These are phyloP conservation scores for Cornus controversa DNA, from an alignment of 148 eudicot species.

Conservation along the genomic window DNA sequence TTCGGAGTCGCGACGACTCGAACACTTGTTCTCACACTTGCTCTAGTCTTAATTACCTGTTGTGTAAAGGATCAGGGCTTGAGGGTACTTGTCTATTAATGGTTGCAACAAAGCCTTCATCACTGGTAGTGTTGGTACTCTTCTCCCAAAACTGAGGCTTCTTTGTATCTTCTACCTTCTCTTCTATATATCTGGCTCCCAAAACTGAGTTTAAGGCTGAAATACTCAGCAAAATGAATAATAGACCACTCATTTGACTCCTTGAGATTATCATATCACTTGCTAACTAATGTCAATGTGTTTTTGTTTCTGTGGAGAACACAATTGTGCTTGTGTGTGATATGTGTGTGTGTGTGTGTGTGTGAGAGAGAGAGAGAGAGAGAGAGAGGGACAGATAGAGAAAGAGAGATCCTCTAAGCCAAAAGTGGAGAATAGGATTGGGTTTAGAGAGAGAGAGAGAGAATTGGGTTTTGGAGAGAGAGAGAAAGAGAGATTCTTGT, in stretches of 20 bases:
- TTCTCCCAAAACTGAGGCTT: not conserved
- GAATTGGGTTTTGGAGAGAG: too few species aligned
- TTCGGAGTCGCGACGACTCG: too few species aligned
- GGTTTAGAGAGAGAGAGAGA: not conserved
- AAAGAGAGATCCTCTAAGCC: not conserved
- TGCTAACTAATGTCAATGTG: not conserved
- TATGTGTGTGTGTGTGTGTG: too few species aligned
- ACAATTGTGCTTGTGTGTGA: too few species aligned
- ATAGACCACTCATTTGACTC: not conserved
- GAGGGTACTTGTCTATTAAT: conserved; percentile 45
- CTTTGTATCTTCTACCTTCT: not conserved
- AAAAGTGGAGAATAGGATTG: not conserved
- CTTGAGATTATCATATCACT: not conserved
- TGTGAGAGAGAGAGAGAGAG: too few species aligned
- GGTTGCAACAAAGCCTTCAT: conserved; percentile 40
- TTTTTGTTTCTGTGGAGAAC: not conserved
- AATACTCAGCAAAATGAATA: conserved; percentile 20
- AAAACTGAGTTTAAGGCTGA: conserved; percentile 24
- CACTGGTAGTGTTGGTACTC: not conserved
- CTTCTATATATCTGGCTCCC: conserved; percentile 14
- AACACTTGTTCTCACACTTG: not conserved
- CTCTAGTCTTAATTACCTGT: conserved; percentile 21
- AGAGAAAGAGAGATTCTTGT: too few species aligned
- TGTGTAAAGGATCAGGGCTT: conserved; percentile 58
- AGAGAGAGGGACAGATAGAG: too few species aligned